Evolutionary conservation across 768 basidiomycete genomes (phyloP), one percentile per base, ranked within the genome.

Genomic region (Agrocybe praecox): DNA sequence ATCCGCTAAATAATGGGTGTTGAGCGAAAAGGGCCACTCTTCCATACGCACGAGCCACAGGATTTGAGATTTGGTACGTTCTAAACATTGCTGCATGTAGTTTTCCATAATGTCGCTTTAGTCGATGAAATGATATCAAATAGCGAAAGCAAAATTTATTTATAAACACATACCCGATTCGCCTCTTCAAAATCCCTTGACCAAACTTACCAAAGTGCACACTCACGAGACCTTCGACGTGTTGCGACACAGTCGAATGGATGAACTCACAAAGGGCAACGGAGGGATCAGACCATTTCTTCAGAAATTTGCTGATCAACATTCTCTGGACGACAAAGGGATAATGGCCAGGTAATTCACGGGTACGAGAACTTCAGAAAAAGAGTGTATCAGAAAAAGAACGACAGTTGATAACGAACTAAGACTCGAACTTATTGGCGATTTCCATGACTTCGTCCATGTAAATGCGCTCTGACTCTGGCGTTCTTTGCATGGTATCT

Each of bases 321-420:
- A 67, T 64, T 10, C 75, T 67, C 47, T 84, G 81, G 0, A 90
- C 84, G 0, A 84, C 72, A 57, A 86, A 90, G 0, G 89, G 88
- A 57, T 83, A 87, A 57, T 80, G 79, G 14, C 82, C 85, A 0
- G 88, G 89, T 0, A 91, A 77, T 62, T 91, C 89, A 1, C 90
- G 82, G 0, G 88, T 86, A 3, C 85, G 79, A 1, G 89, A 53
- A 29, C 42, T 14, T 6, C 12, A 40, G 29, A 50, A 42, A 15
- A 23, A 50, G 26, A 19, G n/a, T n/a, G n/a, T 14, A 32, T 34
- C 12, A 50, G 52, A 8, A 50, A 19, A 32, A 14, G 2, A 7
- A 32, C 43, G 24, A 1, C 0, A 7, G 14, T 44, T 15, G 1
- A 26, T 2, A 18, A 34, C 19, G 29, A 26, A 42, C 7, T 34